Base-by-base conservation (phyloP, 2,329 filamentous ascomycete species). In the Pyricularia grisea region DNA sequence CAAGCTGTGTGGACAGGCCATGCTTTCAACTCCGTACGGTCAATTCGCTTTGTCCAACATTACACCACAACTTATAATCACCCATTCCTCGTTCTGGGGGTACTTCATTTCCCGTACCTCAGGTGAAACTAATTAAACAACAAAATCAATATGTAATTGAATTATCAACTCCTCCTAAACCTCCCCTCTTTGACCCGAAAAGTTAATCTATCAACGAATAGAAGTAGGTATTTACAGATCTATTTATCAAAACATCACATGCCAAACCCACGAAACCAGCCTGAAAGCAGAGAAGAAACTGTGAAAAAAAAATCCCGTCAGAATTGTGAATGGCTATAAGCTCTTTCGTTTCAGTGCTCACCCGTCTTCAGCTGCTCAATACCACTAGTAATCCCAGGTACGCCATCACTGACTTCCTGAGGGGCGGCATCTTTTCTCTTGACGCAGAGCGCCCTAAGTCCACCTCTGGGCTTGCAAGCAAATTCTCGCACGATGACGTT, bases 391-490 rank as follows among this genome's bases (percentile, higher is more conserved):
- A 55, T 55, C 17, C 42, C 42, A n/a, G 42, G 6, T n/a, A 55
- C 20, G 17, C 42, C 42, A 55, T n/a, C 42, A 28, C 23, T n/a
- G 9, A n/a, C 58, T 28, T 28, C 58, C 58, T 28, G 10, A 14
- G 58, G 11, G 14, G 9, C n/a, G 25, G 42, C 20, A 61, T 61
- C 23, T 10, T 28, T 61, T 27, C 58, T 55, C 23, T 11, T 36
- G 31, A 66, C 20, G 33, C 42, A 69, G n/a, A 78, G 69, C 11
- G 72, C 76, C 60, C 76, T 68, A 66, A 78, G 67, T 0, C 75
- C 76, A 2, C 73, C 76, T 28, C 75, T 73, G 1, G 77, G 75
- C 27, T 72, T 71, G 25, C 69, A 67, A 42, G 73, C 71, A 67
- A 73, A 73, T 28, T 71, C 73, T 9, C 67, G 69, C 42, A 72